phyloP scores from a whole-genome alignment of 768 basidiomycete genomes.

The Boletellus ananas region DNA sequence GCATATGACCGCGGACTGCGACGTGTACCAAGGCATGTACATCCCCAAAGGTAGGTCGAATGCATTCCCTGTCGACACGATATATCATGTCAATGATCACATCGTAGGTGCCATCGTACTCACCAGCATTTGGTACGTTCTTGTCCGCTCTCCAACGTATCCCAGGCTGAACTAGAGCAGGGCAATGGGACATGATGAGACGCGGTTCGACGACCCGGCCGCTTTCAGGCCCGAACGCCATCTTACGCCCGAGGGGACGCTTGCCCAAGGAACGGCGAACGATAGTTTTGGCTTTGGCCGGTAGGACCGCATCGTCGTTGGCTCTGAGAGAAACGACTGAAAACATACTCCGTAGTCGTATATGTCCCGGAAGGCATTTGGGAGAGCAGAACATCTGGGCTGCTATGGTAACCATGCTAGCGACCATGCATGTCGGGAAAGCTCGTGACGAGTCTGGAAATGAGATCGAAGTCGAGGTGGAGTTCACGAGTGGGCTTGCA shows the following conservation, averaged over 20 bases:
- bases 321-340: neutral
- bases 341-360: conserved; percentile 12
- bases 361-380: conserved; percentile 34
- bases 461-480: conserved; percentile 22
- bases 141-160: neutral
- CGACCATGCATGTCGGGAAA: conserved; percentile 26
- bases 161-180: conserved; percentile 20
- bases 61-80: neutral
- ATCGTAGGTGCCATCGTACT: conserved; percentile 19
- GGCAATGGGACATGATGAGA: conserved; percentile 49
- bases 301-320: conserved; percentile 5
- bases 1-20: conserved; percentile 20
- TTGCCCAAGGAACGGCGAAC: conserved; percentile 1
- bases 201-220: conserved; percentile 48
- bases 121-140: conserved; percentile 24
- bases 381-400: conserved; percentile 34
- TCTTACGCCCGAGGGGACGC: conserved; percentile 27
- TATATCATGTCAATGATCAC: neutral
- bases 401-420: conserved; percentile 29
- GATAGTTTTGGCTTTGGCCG: conserved; percentile 26
- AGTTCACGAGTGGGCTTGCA: conserved; percentile 24
- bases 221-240: conserved; percentile 56
- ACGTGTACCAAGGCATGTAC: conserved; percentile 30
- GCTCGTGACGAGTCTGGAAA: conserved; percentile 28
- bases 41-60: conserved; percentile 25